phyloP scores from a whole-genome alignment of 2,329 filamentous ascomycete species.

The Tolypocladium pustulatum region DNA sequence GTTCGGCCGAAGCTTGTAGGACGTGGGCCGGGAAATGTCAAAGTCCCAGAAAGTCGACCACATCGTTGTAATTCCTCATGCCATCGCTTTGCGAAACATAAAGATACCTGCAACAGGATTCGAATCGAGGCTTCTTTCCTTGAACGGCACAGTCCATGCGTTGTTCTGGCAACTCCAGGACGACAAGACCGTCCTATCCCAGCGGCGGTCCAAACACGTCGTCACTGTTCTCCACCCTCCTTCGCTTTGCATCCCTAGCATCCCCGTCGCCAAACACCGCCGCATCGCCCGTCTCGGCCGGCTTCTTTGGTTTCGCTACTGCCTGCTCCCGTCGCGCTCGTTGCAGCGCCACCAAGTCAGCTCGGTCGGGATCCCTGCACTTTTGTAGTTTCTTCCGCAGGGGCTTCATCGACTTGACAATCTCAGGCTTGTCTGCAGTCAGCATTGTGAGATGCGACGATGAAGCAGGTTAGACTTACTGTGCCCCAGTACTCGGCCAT shows the following conservation, averaged over 20 bases:
- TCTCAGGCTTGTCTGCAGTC: slow-evolving; percentile 29
- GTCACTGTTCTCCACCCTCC: slow-evolving; percentile 30
- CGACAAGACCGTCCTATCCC: slow-evolving; percentile 5
- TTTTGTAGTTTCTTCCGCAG: slow-evolving; percentile 60
- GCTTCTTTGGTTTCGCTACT: slow-evolving; percentile 33
- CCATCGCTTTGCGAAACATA: too few relatives aligned
- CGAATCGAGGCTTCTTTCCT: not conserved
- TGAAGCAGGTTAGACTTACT: slow-evolving; percentile 20
- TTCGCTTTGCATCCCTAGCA: slow-evolving; percentile 31
- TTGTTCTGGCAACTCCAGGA: not conserved
- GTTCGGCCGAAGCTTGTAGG: not conserved
- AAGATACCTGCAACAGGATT: too few relatives aligned
- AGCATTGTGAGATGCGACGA: not conserved
- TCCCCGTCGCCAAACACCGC: slow-evolving; percentile 34
- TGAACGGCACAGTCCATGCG: not conserved
- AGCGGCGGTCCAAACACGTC: slow-evolving; percentile 38
- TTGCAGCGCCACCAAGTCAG: slow-evolving; percentile 60
- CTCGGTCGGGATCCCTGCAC: slow-evolving; percentile 65
- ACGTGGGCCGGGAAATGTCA: not conserved
- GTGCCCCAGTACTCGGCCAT: slow-evolving; percentile 43
- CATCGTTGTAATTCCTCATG: too few relatives aligned
- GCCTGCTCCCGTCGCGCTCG: slow-evolving; percentile 49
- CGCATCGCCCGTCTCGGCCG: slow-evolving; percentile 26
- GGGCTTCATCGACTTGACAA: slow-evolving; percentile 36
- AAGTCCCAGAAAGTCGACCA: too few relatives aligned